Base-by-base conservation (phyloP, 441 rosid species). In the Populus hybrid region DNA sequence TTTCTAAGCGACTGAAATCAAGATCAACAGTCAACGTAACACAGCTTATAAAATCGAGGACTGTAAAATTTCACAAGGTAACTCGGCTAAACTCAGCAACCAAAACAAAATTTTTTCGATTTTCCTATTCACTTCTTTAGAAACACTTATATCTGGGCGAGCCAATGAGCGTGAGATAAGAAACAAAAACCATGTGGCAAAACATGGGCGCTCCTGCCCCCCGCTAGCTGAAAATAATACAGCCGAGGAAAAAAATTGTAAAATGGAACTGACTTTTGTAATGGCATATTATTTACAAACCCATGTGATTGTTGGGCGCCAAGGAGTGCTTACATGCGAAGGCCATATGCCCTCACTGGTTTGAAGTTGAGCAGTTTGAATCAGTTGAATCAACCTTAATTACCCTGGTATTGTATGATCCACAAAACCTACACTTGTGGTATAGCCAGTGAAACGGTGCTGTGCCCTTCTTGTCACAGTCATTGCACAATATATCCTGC, bases 361-460 rank as follows among this genome's bases (percentile, higher is more conserved):
- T 81, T 57, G 86, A 82, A 65, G 86, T 81, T 34, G 87, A 79
- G 83, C 91, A 88, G 79, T 38, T 30, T 10, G 79, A 9, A 65
- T 73, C 67, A 10, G 84, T 8, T 8, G 84, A 68, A 34, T 88
- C 92, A 11, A 83, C 79, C 87, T 84, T 93, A 82, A 93, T 92
- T 78, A 95, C 94, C 59, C 97, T 88, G 18, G 97, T 94, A 81
- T 95, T 95, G 88, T 94, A 95, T 2, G 99, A 95, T 57, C 98
- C 90, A 14, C 97, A 95, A 21, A 32, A 75, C 26, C 88, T 84
- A 38, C 99, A 95, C 84, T 95, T 95, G 82, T 94, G 99, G 83
- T 95, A 94, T 65, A 95, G 84, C 98, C 99, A 95, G 77, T 95
- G 99, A 89, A 95, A 95, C 72, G 80, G 82, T 59, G 97, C 82